phyloP scores from a whole-genome alignment of 352 stramenopile genomes.

The Globisporangium nagaii region DNA sequence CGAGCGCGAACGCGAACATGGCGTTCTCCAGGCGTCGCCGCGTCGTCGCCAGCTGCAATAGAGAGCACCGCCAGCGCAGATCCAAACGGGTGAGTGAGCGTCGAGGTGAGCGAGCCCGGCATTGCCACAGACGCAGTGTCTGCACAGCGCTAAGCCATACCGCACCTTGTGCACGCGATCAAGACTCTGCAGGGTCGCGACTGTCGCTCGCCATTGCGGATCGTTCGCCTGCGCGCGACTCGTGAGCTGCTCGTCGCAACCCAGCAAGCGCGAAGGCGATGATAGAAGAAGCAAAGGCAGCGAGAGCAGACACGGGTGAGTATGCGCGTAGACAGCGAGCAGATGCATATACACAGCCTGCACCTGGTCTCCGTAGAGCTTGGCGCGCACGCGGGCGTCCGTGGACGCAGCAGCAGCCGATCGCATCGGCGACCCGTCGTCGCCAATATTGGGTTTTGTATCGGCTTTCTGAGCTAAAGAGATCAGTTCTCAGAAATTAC shows the following conservation, averaged over 20 bases:
- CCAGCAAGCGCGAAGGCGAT: no score
- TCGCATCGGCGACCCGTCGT: no score
- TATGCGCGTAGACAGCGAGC: background rate
- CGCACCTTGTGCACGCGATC: constrained; percentile 26
- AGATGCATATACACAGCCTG: no score
- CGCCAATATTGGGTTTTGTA: no score
- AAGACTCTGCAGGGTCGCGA: constrained; percentile 30
- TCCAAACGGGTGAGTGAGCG: background rate
- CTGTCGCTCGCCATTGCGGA: constrained; percentile 20
- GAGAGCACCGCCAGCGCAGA: background rate
- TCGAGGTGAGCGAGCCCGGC: background rate
- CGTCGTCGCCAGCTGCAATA: constrained; percentile 13
- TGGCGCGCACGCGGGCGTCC: background rate
- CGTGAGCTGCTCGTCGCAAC: background rate
- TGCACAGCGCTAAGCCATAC: no score
- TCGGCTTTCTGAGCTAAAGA: no score
- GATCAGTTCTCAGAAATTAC: no score
- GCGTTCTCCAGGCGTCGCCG: constrained; percentile 30
- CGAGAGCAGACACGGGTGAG: background rate
- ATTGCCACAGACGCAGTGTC: background rate
- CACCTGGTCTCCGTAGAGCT: constrained; percentile 1
- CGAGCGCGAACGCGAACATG: constrained; percentile 34
- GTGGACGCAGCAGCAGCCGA: background rate
- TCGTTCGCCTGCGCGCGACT: constrained; percentile 15
- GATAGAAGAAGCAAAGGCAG: background rate